Conservation (phyloP, 2,329 filamentous ascomycete species). For the Lachnellula hyalina region DNA sequence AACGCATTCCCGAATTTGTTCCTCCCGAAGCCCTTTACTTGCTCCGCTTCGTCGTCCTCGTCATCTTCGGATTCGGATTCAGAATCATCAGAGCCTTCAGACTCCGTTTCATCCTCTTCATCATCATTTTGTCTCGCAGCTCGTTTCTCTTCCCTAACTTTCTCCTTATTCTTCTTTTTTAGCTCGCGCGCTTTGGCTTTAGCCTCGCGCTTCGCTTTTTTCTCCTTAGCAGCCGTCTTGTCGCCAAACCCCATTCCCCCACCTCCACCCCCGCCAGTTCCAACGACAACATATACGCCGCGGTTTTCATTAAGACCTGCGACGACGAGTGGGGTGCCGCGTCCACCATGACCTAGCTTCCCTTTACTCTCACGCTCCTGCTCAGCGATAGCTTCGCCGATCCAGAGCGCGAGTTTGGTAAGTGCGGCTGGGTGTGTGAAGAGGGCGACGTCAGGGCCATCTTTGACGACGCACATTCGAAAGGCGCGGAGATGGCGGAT, state of each 20-base stretch:
- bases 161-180: constrained; percentile 49
- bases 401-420: constrained; percentile 90
- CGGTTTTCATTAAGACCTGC: constrained; percentile 83
- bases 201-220: constrained; percentile 55
- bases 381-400: constrained; percentile 85
- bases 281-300: constrained; percentile 87
- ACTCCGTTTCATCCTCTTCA: constrained; percentile 49
- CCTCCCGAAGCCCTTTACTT: constrained; percentile 63
- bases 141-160: constrained; percentile 55
- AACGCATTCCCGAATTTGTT: constrained; percentile 95
- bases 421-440: constrained; percentile 91
- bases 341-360: constrained; percentile 59
- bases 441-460: constrained; percentile 83
- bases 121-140: constrained; percentile 48
- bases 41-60: constrained; percentile 49
- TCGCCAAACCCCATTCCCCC: constrained; percentile 62
- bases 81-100: constrained; percentile 38
- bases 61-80: constrained; percentile 43
- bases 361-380: constrained; percentile 76
- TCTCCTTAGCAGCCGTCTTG: constrained; percentile 59
- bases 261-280: constrained; percentile 76
- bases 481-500: constrained; percentile 91
- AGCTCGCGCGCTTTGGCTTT: constrained; percentile 60
- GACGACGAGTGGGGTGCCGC: constrained; percentile 81
- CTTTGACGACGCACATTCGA: constrained; percentile 91